Base-by-base conservation (phyloP, 1,139 yeast genomes). In the Taphrina communis region DNA sequence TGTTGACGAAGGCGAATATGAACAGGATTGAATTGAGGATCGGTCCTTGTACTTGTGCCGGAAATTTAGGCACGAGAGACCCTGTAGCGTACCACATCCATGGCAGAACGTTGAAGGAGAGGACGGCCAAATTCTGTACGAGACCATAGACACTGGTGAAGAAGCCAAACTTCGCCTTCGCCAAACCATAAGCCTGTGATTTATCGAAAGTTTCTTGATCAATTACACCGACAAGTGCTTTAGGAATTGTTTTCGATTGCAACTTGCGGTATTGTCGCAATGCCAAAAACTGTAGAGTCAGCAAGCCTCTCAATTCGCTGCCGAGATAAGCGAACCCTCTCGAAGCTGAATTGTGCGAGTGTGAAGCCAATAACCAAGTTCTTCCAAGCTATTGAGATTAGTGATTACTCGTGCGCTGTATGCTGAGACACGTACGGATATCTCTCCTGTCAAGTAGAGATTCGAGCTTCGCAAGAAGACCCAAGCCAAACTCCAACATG, bases 241-340 rank as follows among this genome's bases (percentile, higher is more conserved):
- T 79, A 21, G 97, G 97, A 36, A 87, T 81, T 39, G 76, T 74
- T 35, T 86, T 84, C 21, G 84, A 81, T 55, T 83, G 81, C 72
- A 91, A 83, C 2, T 88, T 89, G 73, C 83, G 83, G 77, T 88
- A 89, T 78, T 93, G 98, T 76, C 97, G 87, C 74, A 83, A 85
- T 58, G 87, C 84, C 70, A 93, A 81, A 76, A 88, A 90, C 19
- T 63, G 61, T 25, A 50, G 52, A 6, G 17, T 56, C 60, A 56
- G 60, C 36, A 38, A 6, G 36, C 6, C 11, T 17, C 0, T 6
- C 25, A 1, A 17, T 35, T 11, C 21, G 11, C 9, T 19, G 14
- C 19, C 39, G 17, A 41, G 7, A 11, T 38, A 3, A 31, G 8
- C 61, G 1, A 0, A 58, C 62, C 17, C 62, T 58, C 17, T 58